A percentile compares a stretch with the other conserved stretches of the same genome.
Conservation (phyloP, 2,329 filamentous ascomycete species). For the Aspergillus sp. region DNA sequence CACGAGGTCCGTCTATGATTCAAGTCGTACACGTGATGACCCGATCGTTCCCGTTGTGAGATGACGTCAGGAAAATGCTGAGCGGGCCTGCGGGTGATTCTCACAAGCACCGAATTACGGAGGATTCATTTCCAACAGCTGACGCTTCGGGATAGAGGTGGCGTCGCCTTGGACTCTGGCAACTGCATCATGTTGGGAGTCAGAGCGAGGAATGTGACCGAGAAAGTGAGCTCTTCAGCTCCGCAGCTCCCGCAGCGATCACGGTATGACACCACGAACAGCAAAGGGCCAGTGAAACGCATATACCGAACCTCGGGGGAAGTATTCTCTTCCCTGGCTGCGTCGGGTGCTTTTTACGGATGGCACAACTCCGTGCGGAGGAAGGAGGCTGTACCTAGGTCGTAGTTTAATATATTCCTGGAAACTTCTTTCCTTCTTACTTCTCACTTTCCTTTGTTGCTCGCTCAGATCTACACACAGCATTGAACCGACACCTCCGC, state of each 20-base stretch:
- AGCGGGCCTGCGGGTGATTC: conserved; percentile 2
- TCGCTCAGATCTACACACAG: neutral
- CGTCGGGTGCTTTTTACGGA: neutral
- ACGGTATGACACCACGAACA: neutral
- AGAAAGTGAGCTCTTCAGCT: neutral
- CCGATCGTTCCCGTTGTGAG: conserved; percentile 24
- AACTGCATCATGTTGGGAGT: neutral
- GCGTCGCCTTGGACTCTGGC: neutral
- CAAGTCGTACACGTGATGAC: conserved; percentile 25
- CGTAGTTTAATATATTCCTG: conserved; percentile 4
- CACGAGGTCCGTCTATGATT: neutral
- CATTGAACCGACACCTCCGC: neutral
- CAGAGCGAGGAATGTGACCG: neutral
- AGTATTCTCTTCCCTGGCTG: conserved; percentile 26
- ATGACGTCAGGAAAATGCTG: conserved; percentile 24
- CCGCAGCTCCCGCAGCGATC: neutral
- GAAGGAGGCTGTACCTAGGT: conserved; percentile 12
- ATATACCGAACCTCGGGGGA: conserved; percentile 29
- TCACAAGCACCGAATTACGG: neutral
- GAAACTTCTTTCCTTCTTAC: neutral
- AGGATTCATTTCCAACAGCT: neutral
- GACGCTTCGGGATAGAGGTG: neutral
- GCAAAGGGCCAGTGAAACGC: conserved; percentile 14
- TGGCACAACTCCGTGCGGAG: neutral
- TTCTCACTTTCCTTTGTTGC: neutral